Percentiles rank a stretch among this genome's conserved stretches.
These are phyloP conservation scores for Perkinsus olseni DNA, from an alignment of 169 alveolate genomes.

Conservation along the genomic window DNA sequence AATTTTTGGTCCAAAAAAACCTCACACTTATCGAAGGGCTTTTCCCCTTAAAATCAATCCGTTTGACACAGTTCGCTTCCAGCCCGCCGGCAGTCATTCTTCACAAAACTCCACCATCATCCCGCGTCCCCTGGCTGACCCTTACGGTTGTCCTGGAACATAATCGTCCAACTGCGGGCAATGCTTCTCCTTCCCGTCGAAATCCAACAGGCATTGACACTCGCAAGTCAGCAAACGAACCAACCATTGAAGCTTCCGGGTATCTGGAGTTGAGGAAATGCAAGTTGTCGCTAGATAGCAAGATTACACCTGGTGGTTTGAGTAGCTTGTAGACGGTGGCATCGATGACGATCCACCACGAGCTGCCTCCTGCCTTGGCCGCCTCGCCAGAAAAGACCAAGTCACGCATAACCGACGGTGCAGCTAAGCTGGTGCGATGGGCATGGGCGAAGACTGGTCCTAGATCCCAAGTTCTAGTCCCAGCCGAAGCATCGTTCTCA, in stretches of 20 bases:
- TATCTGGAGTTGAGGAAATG: not conserved
- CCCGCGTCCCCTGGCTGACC: no score
- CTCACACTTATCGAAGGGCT: not conserved
- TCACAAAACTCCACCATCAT: no score
- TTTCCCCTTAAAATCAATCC: no score
- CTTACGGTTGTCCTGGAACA: not conserved
- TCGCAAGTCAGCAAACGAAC: not conserved
- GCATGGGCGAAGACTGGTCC: no score
- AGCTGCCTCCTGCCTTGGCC: not conserved
- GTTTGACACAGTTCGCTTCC: no score
- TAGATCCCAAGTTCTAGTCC: no score
- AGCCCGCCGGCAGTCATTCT: no score
- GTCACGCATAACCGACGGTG: not conserved
- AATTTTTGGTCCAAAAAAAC: no score
- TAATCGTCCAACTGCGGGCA: not conserved
- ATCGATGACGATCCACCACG: not conserved
- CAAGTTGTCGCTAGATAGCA: not conserved
- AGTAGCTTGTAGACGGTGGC: not conserved
- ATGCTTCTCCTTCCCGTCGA: not conserved
- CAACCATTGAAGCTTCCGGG: not conserved
- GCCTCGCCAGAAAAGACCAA: not conserved
- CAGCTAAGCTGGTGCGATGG: no score
- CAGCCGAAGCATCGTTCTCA: no score
- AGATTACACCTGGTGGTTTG: not conserved
- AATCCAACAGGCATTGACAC: not conserved